A percentile compares a stretch with the other conserved stretches of the same genome.
Evolutionary conservation across 768 basidiomycete genomes (phyloP).

Genomic region (Tulasnella sp.): DNA sequence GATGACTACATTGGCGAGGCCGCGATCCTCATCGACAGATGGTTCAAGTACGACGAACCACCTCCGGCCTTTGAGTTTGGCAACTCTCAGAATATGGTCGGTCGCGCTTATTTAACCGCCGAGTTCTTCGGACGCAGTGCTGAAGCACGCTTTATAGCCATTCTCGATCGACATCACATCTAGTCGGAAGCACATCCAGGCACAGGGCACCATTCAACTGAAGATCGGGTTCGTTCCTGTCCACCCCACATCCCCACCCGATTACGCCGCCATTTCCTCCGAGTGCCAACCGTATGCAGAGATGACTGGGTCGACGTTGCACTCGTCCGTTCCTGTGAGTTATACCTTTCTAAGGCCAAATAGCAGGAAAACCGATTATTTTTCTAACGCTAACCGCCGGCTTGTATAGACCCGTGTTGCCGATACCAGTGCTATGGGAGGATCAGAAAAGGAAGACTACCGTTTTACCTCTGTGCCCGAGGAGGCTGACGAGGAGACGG

Average conservation of each 20-base stretch:
- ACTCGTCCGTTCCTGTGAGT: conserved; percentile 76
- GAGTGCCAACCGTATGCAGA: conserved; percentile 67
- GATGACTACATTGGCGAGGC: conserved; percentile 96
- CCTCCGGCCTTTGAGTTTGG: conserved; percentile 54
- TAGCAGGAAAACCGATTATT: neutral
- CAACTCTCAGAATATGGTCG: conserved; percentile 65
- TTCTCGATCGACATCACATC: conserved; percentile 46
- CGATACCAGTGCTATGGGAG: conserved; percentile 50
- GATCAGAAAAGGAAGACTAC: conserved; percentile 70
- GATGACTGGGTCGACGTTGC: conserved; percentile 56
- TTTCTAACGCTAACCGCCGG: conserved; percentile 8
- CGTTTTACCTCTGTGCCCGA: conserved; percentile 62
- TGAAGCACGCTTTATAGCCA: conserved; percentile 46
- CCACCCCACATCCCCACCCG: conserved; percentile 44
- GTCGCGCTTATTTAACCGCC: conserved; percentile 40
- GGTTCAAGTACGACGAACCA: conserved; percentile 60
- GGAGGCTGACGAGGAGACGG: conserved; percentile 49
- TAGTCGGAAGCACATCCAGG: no score
- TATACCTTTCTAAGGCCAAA: neutral
- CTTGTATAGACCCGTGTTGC: conserved; percentile 61
- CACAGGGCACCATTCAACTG: no score
- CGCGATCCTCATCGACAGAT: conserved; percentile 74
- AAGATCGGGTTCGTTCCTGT: no score
- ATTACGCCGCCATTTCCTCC: conserved; percentile 62
- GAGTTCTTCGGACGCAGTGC: neutral